Conservation (phyloP, 495 filamentous ascomycete genomes). For the Friedmanniomyces endolithicus region DNA sequence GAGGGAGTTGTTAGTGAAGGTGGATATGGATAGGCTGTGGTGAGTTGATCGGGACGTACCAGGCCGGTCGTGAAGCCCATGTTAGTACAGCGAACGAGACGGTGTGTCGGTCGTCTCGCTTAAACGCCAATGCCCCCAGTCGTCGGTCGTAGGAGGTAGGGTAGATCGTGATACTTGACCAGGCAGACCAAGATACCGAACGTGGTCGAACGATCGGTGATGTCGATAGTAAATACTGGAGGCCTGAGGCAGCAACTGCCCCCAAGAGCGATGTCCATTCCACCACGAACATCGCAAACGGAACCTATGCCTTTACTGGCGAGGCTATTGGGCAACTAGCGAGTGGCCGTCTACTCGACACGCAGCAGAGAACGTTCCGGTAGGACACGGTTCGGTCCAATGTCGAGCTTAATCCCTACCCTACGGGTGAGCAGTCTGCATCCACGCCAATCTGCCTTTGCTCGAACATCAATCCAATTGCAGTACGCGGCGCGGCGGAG, state of each 20-base stretch:
- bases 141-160: neutral
- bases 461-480: neutral
- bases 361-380: neutral
- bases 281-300: too few relatives aligned
- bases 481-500: neutral
- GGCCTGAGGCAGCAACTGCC: too few relatives aligned
- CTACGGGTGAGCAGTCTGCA: neutral
- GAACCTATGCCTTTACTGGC: too few relatives aligned
- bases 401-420: neutral
- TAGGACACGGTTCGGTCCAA: neutral
- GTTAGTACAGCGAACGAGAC: neutral
- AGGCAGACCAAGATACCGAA: too few relatives aligned
- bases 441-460: slow-evolving; percentile 1
- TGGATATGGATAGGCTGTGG: too few relatives aligned
- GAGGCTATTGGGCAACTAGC: neutral
- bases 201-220: too few relatives aligned
- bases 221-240: too few relatives aligned
- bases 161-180: neutral
- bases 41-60: slow-evolving; percentile 40
- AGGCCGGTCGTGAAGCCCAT: slow-evolving; percentile 80
- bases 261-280: too few relatives aligned
- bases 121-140: neutral
- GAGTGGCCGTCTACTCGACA: too few relatives aligned
- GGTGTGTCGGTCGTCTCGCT: neutral
- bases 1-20: slow-evolving; percentile 9